Evolutionary conservation across 108 stramenopile genomes (phyloP).

Genomic region (Nannochloropsis granulata): DNA sequence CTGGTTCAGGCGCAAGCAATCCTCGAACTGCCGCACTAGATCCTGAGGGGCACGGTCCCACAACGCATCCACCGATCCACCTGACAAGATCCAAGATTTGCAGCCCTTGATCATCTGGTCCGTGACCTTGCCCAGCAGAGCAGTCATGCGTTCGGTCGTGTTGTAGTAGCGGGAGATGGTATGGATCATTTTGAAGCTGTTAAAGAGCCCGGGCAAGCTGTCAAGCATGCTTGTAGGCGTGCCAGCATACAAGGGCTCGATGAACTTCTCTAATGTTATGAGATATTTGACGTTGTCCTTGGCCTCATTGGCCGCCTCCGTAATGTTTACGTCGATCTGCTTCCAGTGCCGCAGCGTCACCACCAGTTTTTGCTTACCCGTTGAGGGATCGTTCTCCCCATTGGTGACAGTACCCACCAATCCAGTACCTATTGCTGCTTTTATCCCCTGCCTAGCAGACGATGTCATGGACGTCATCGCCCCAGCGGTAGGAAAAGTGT

Average conservation of each 20-base stretch:
- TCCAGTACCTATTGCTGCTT: neutral
- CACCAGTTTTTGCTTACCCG: slow-evolving; percentile 38
- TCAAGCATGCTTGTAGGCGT: slow-evolving; percentile 62
- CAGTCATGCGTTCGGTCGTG: slow-evolving; percentile 41
- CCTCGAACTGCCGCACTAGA: slow-evolving; percentile 51
- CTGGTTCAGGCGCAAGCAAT: slow-evolving; percentile 65
- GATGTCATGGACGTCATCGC: neutral
- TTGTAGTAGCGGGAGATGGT: slow-evolving; percentile 55
- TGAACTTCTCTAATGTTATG: slow-evolving; percentile 63
- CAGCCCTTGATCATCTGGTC: slow-evolving; percentile 73
- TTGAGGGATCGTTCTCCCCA: neutral
- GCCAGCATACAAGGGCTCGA: slow-evolving; percentile 69
- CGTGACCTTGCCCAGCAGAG: slow-evolving; percentile 61
- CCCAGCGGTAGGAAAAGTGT: neutral
- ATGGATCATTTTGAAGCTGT: slow-evolving; percentile 84
- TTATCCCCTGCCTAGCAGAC: neutral
- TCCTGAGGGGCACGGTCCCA: slow-evolving; percentile 56
- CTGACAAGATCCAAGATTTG: slow-evolving; percentile 40
- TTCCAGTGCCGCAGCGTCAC: slow-evolving; percentile 51
- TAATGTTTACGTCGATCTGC: slow-evolving; percentile 63
- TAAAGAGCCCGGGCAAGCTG: slow-evolving; percentile 69
- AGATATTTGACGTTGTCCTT: slow-evolving; percentile 83
- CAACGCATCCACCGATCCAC: slow-evolving; percentile 36
- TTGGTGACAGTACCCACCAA: neutral
- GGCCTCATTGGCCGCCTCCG: slow-evolving; percentile 78